Conservation (phyloP, 1,139 yeast species). For the Suhomyces bribrorum region DNA sequence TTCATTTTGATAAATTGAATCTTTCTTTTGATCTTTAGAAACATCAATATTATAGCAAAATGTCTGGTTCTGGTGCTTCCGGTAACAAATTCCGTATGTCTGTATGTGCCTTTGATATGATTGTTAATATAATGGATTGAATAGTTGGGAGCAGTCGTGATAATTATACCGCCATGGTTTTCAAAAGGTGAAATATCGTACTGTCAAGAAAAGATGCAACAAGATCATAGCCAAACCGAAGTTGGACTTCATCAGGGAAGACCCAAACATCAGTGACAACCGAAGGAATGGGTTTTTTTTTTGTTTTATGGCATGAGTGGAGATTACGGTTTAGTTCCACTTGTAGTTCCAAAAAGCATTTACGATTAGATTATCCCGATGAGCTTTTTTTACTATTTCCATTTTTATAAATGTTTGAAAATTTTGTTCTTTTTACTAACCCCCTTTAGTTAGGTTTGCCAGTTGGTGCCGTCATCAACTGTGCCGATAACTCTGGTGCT, state of each 20-base stretch:
- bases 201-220: neutral
- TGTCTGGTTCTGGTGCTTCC: conserved; percentile 95
- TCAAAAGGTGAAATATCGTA: neutral
- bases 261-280: no score
- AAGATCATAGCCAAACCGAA: no score
- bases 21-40: conserved; percentile 11
- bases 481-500: conserved; percentile 99
- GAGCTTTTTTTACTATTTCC: neutral
- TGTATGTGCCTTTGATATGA: conserved; percentile 61
- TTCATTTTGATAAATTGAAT: conserved; percentile 4
- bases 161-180: no score
- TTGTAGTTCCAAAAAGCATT: no score
- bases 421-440: conserved; percentile 23
- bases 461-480: conserved; percentile 99
- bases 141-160: no score
- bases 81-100: conserved; percentile 99
- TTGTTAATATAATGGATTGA: neutral
- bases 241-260: no score
- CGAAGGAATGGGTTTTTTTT: no score
- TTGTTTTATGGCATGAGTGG: no score
- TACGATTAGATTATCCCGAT: no score
- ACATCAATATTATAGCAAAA: conserved; percentile 30
- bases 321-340: no score
- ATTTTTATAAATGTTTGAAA: neutral
- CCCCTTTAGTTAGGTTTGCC: conserved; percentile 86